phyloP scores from a whole-genome alignment of 2,329 filamentous ascomycete species.

The Aureobasidium namibiae region DNA sequence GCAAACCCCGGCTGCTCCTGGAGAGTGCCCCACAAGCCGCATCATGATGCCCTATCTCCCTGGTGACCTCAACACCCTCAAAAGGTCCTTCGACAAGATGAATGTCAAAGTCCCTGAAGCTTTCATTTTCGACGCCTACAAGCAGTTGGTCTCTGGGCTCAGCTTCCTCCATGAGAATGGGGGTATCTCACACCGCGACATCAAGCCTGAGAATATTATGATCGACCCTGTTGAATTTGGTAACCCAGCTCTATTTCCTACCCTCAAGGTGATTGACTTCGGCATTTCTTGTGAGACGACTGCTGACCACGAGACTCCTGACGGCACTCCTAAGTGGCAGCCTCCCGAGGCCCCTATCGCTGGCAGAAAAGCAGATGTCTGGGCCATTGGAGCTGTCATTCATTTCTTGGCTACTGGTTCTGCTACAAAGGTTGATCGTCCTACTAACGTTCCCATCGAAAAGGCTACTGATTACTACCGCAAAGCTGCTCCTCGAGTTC shows the following conservation, averaged over 20 bases:
- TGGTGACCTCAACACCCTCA: not conserved
- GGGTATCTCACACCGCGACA: constrained; percentile 87
- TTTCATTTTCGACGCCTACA: constrained; percentile 45
- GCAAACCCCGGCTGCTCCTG: not conserved
- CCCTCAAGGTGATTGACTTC: constrained; percentile 6
- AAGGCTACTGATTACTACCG: not conserved
- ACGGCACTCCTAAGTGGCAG: not conserved
- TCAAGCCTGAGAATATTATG: constrained; percentile 93
- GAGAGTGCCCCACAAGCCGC: not conserved
- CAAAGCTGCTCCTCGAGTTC: not conserved
- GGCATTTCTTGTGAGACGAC: not conserved
- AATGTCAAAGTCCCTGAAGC: not conserved
- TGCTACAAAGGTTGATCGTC: not conserved
- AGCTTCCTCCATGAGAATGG: constrained; percentile 96
- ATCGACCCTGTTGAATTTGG: constrained; percentile 60
- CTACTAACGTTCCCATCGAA: not conserved
- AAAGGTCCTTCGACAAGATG: not conserved
- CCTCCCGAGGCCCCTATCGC: not conserved
- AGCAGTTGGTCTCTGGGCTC: constrained; percentile 83
- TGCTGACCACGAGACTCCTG: not conserved
- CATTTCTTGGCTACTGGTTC: constrained; percentile 1
- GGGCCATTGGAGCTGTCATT: not conserved
- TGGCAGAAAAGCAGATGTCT: constrained; percentile 4
- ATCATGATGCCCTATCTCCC: not conserved
- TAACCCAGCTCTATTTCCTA: not conserved